Percentiles rank a stretch among this genome's conserved stretches.
These are phyloP conservation scores for Globisporangium nunn DNA, from an alignment of 352 stramenopile genomes.

Conservation along the genomic window DNA sequence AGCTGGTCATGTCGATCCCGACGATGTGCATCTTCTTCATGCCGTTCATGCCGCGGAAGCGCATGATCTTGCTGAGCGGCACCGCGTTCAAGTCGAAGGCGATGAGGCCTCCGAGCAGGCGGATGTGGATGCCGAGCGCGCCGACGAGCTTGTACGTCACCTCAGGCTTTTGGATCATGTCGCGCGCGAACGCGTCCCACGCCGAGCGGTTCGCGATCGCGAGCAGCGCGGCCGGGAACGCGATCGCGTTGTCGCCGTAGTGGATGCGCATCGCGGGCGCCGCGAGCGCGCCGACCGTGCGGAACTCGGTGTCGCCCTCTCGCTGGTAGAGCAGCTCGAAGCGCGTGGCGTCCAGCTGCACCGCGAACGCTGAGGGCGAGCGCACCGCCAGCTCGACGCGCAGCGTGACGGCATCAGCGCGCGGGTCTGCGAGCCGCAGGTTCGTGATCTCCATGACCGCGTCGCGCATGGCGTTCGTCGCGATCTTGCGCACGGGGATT, in stretches of 20 bases:
- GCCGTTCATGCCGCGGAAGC: conserved; percentile 52
- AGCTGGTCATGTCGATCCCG: conserved; percentile 52
- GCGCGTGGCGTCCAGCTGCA: conserved; percentile 30
- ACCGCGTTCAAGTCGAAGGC: conserved; percentile 37
- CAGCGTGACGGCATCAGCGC: conserved; percentile 24
- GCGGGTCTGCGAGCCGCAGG: conserved; percentile 52
- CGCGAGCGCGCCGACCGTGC: conserved; percentile 36
- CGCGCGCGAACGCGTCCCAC: conserved; percentile 60
- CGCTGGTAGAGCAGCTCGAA: conserved; percentile 46
- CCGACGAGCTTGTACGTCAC: conserved; percentile 49
- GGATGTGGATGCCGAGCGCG: conserved; percentile 41
- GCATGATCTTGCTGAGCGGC: conserved; percentile 46
- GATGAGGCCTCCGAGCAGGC: conserved; percentile 42
- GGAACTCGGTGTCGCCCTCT: conserved; percentile 3
- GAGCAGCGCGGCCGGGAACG: conserved; percentile 45
- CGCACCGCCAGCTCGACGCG: conserved; percentile 41
- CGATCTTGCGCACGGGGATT: conserved; percentile 50
- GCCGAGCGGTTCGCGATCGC: conserved; percentile 42
- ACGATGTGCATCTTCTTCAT: conserved; percentile 59
- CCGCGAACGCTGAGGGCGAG: conserved; percentile 45
- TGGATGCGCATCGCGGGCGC: conserved; percentile 40
- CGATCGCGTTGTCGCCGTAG: conserved; percentile 37
- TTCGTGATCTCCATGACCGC: conserved; percentile 48
- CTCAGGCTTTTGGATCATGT: conserved; percentile 43
- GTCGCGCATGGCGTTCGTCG: conserved; percentile 43